Conservation (phyloP, 192 early-diverging fungal genomes). For the Glomus cerebriforme region DNA sequence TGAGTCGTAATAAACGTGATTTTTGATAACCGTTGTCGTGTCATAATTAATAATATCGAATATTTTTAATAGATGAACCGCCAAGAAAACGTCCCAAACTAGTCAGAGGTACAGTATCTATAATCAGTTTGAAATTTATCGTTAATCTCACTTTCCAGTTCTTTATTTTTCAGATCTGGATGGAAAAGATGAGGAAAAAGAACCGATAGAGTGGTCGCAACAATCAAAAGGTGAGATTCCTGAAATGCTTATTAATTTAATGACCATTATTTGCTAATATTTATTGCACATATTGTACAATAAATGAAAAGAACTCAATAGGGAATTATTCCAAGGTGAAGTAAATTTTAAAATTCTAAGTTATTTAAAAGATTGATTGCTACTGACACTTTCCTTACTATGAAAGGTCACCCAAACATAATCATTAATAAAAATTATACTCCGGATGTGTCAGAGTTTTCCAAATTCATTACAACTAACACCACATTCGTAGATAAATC, state of each 20-base stretch:
- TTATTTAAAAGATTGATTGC: background rate
- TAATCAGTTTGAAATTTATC: slow-evolving; percentile 12
- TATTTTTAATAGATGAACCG: background rate
- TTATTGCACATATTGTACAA: background rate
- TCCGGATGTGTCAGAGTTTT: slow-evolving; percentile 5
- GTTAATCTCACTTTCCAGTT: slow-evolving; percentile 4
- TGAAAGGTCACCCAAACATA: slow-evolving; percentile 9
- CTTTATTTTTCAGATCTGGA: slow-evolving; percentile 5
- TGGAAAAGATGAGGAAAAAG: background rate
- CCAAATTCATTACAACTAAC: background rate
- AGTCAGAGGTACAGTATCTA: background rate
- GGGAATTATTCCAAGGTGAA: slow-evolving; percentile 3
- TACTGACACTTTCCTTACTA: slow-evolving; percentile 1
- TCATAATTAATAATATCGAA: too few relatives aligned
- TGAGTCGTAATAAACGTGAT: too few relatives aligned
- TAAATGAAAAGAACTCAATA: slow-evolving; percentile 1
- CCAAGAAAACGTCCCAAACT: slow-evolving; percentile 15
- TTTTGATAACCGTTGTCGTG: too few relatives aligned
- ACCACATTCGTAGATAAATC: slow-evolving; percentile 25
- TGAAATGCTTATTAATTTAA: slow-evolving; percentile 23
- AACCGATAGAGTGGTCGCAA: background rate
- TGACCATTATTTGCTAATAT: slow-evolving; percentile 23
- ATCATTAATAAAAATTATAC: background rate
- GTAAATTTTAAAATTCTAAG: slow-evolving; percentile 23
- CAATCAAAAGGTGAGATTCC: background rate